phyloP scores from a whole-genome alignment of 805 yeast species.

The Sungouiozyma ichnusensis region DNA sequence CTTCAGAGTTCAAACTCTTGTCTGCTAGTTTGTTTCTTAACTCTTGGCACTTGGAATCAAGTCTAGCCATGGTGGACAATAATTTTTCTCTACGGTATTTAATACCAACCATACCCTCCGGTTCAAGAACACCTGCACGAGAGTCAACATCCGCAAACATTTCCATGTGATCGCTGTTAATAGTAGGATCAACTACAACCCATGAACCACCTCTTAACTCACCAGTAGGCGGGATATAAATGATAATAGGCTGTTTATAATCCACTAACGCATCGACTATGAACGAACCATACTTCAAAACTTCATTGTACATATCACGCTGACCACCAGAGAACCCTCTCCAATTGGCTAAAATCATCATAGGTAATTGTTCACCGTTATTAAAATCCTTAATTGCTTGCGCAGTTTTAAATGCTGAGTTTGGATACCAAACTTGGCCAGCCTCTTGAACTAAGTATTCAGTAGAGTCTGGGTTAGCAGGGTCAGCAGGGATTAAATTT shows the following conservation, averaged over 20 bases:
- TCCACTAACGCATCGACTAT: conserved; percentile 96
- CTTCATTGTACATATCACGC: conserved; percentile 98
- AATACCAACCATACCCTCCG: conserved; percentile 98
- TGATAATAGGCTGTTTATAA: conserved; percentile 92
- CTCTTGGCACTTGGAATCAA: conserved; percentile 65
- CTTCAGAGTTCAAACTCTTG: conserved; percentile 46
- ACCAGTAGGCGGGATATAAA: conserved; percentile 96
- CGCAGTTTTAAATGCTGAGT: conserved; percentile 97
- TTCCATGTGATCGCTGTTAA: conserved; percentile 95
- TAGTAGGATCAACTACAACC: conserved; percentile 99
- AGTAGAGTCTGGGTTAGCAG: conserved; percentile 93
- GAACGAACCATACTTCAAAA: conserved; percentile 90
- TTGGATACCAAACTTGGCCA: conserved; percentile 99
- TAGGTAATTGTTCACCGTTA: conserved; percentile 94
- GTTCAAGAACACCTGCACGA: conserved; percentile 96
- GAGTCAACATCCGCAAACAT: conserved; percentile 96
- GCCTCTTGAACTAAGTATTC: conserved; percentile 87
- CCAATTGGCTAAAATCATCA: conserved; percentile 98
- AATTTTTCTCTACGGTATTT: conserved; percentile 92
- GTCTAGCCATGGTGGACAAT: conserved; percentile 80
- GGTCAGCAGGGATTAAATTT: conserved; percentile 91
- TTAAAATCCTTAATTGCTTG: conserved; percentile 97
- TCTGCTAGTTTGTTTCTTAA: conserved; percentile 52
- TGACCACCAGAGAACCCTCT: conserved; percentile 99
- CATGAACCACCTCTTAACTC: conserved; percentile 99